Conservation (phyloP, 1,284 basidiomycete species). For the Cutaneotrichosporon mucoides region DNA sequence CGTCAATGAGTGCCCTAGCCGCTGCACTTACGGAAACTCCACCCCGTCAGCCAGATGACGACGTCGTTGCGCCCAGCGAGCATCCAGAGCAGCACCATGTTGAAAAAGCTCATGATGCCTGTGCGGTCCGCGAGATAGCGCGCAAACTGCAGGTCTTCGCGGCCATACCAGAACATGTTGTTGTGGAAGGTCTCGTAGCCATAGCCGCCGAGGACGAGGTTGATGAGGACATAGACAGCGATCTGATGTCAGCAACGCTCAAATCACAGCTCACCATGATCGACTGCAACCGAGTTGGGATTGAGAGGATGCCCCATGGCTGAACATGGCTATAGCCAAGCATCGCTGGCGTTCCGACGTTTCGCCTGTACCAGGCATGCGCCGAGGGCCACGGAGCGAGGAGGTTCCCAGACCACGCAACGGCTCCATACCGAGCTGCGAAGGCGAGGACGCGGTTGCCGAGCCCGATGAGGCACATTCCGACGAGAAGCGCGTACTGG, state of each 20-base stretch:
- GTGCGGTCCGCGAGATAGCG: constrained; percentile 30
- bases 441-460: constrained; percentile 12
- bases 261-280: constrained; percentile 19
- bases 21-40: constrained; percentile 24
- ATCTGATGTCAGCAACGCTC: constrained; percentile 15
- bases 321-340: constrained; percentile 25
- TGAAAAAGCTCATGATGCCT: constrained; percentile 33
- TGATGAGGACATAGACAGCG: constrained; percentile 25
- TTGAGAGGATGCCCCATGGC: constrained; percentile 23
- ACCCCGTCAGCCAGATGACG: constrained; percentile 36
- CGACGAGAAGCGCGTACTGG: constrained; percentile 22
- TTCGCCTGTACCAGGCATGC: constrained; percentile 17
- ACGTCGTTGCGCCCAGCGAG: constrained; percentile 34
- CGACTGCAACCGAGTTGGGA: constrained; percentile 30
- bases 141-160: constrained; percentile 13
- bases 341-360: constrained; percentile 25
- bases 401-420: background rate
- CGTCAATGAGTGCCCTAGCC: background rate
- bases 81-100: constrained; percentile 28
- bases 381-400: constrained; percentile 1
- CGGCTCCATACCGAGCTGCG: background rate
- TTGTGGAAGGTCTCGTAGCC: constrained; percentile 55
- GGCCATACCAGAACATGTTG: constrained; percentile 19
- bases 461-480: constrained; percentile 19
- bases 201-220: constrained; percentile 44